Conservation (phyloP, 306 rosid species). For the Psophocarpus tetragonolobus region DNA sequence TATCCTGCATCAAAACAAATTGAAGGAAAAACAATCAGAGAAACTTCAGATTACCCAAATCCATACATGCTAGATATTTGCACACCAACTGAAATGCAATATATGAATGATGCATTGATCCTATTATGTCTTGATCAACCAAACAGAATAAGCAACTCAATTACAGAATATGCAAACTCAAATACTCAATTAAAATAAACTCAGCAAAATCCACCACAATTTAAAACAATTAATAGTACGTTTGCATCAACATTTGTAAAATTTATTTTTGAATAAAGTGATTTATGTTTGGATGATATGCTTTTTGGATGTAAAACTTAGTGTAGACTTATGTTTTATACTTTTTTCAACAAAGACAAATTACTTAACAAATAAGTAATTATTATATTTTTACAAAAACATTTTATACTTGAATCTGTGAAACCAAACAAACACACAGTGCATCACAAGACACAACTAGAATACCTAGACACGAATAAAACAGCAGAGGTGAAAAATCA, state of each 20-base stretch:
- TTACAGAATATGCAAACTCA: not conserved
- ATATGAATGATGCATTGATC: not conserved
- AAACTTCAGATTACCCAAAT: not conserved
- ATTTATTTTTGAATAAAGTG: too few species aligned
- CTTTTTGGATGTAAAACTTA: too few species aligned
- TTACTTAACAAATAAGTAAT: too few species aligned
- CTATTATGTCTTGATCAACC: not conserved
- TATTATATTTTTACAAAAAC: too few species aligned
- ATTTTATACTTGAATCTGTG: too few species aligned
- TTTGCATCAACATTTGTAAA: too few species aligned
- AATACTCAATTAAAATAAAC: not conserved
- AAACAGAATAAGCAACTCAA: not conserved
- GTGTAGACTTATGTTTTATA: too few species aligned
- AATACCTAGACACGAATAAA: not conserved
- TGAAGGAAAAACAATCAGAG: conserved; percentile 13
- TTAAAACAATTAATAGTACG: not conserved
- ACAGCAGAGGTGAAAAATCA: not conserved
- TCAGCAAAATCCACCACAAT: not conserved
- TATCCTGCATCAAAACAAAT: conserved; percentile 62
- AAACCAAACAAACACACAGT: too few species aligned
- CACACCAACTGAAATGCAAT: not conserved
- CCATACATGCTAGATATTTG: not conserved
- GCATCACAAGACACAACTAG: not conserved
- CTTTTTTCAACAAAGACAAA: too few species aligned
- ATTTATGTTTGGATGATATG: too few species aligned